Conservation (phyloP, 2,329 filamentous ascomycete genomes). For the Aspergillus jensenii region DNA sequence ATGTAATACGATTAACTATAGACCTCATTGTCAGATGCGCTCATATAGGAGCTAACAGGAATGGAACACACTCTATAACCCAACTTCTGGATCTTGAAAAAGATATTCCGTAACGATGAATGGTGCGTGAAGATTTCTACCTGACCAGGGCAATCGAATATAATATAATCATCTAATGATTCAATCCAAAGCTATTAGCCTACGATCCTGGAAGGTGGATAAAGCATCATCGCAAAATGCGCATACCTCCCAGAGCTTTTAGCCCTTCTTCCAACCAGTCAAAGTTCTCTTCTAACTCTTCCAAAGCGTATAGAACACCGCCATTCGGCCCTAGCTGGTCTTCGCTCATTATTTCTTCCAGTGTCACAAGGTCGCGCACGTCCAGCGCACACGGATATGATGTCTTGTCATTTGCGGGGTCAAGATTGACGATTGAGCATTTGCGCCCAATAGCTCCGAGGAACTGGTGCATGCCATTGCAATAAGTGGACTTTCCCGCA, state of each 20-base stretch:
- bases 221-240: not conserved
- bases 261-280: conserved; percentile 86
- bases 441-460: conserved; percentile 92
- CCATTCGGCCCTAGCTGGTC: conserved; percentile 91
- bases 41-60: not conserved
- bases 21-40: conserved; percentile 5
- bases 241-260: conserved; percentile 66
- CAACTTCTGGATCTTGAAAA: conserved; percentile 84
- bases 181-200: not conserved
- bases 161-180: conserved; percentile 73
- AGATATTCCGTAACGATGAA: conserved; percentile 84
- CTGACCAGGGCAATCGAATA: conserved; percentile 96
- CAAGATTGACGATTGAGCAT: conserved; percentile 92
- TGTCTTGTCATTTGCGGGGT: conserved; percentile 92
- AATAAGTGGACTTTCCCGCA: conserved; percentile 95
- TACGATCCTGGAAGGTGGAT: not conserved
- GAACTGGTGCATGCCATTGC: conserved; percentile 99
- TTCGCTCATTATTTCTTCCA: conserved; percentile 93
- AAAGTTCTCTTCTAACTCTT: conserved; percentile 90
- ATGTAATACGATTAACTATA: conserved; percentile 85
- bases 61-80: conserved; percentile 74
- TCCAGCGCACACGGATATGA: conserved; percentile 88
- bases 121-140: conserved; percentile 98
- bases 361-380: conserved; percentile 80
- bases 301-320: conserved; percentile 86